Evolutionary conservation across 305 asterid genomes (phyloP).

Genomic region (Plantago coronopus): DNA sequence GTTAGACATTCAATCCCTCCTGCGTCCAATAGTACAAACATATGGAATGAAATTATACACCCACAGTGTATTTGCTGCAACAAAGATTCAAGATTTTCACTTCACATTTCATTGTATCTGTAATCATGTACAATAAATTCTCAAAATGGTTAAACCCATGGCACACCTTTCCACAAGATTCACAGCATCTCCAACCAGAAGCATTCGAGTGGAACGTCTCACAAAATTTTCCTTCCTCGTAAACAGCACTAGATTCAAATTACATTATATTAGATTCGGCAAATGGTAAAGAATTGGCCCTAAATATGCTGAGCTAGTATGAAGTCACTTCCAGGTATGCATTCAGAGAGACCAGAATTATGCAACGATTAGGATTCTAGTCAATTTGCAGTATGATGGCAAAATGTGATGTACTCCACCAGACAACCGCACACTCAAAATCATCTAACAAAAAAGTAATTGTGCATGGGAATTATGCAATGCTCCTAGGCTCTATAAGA

Average conservation of each 20-base stretch:
- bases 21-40: constrained; percentile 94
- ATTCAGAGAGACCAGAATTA: too few species aligned
- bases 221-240: constrained; percentile 89
- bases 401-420: too few species aligned
- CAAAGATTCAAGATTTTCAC: constrained; percentile 23
- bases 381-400: too few species aligned
- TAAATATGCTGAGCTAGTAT: not conserved
- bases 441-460: too few species aligned
- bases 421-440: too few species aligned
- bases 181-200: constrained; percentile 99
- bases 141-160: constrained; percentile 10
- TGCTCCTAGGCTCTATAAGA: too few species aligned
- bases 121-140: constrained; percentile 20
- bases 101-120: constrained; percentile 14
- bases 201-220: constrained; percentile 78
- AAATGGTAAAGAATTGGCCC: constrained; percentile 9
- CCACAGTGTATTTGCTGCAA: constrained; percentile 99
- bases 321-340: too few species aligned
- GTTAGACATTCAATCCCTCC: constrained; percentile 97
- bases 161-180: constrained; percentile 99
- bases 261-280: constrained; percentile 24
- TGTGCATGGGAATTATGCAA: too few species aligned
- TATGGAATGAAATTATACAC: constrained; percentile 95
- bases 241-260: constrained; percentile 53
- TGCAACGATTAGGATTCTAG: too few species aligned